phyloP scores from a whole-genome alignment of 2,329 filamentous ascomycete genomes.

The Verticillium dahliae region DNA sequence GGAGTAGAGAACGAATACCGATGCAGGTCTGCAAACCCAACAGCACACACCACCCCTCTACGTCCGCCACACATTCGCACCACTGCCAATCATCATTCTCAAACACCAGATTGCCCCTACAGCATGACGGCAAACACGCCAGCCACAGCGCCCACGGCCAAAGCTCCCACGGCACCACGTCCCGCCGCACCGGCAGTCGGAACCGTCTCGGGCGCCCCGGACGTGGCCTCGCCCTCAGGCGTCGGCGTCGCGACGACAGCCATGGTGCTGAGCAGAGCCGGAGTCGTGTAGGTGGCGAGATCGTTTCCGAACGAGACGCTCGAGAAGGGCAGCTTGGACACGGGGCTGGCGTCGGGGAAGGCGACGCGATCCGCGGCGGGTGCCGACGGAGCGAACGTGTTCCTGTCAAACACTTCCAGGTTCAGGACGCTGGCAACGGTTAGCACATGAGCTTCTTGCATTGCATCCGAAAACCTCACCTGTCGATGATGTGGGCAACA shows the following conservation, averaged over 20 bases:
- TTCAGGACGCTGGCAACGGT: slow-evolving; percentile 15
- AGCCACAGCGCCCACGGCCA: background rate
- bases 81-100: no score
- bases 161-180: background rate
- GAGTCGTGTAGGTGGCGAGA: slow-evolving; percentile 17
- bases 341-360: slow-evolving; percentile 16
- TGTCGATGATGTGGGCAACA: slow-evolving; percentile 21
- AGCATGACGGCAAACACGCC: background rate
- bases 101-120: no score
- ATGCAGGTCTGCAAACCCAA: no score
- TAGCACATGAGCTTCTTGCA: background rate
- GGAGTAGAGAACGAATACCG: no score
- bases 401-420: slow-evolving; percentile 18
- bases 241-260: slow-evolving; percentile 13
- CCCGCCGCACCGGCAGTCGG: background rate
- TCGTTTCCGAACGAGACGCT: slow-evolving; percentile 16
- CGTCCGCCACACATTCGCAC: no score
- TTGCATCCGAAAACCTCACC: slow-evolving; percentile 6
- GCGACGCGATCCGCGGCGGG: slow-evolving; percentile 17
- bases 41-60: no score
- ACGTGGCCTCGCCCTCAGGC: background rate
- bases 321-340: slow-evolving; percentile 18
- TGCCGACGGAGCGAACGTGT: slow-evolving; percentile 14
- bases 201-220: background rate
- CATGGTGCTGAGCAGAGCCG: slow-evolving; percentile 17